Evolutionary conservation across 163 green algal genomes (phyloP).

Genomic region (Volvox carteri): DNA sequence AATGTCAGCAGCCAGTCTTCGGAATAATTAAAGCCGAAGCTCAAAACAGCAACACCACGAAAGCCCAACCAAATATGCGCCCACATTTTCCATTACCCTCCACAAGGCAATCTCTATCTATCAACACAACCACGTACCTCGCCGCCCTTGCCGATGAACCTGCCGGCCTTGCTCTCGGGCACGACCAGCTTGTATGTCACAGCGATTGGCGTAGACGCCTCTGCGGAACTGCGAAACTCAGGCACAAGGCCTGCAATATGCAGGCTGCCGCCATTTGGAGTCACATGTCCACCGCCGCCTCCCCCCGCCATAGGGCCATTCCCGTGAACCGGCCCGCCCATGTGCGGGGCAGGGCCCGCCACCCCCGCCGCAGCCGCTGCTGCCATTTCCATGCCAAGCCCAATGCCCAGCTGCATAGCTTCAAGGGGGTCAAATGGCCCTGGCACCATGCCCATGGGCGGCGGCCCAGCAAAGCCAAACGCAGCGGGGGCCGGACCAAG

Average conservation of each 20-base stretch:
- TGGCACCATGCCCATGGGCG: not conserved
- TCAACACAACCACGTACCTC: slow-evolving; percentile 11
- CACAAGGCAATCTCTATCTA: no score
- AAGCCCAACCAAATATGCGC: no score
- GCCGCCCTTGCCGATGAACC: slow-evolving; percentile 41
- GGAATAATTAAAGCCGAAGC: no score
- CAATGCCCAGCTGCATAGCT: slow-evolving; percentile 25
- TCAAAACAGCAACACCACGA: no score
- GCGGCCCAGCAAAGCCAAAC: not conserved
- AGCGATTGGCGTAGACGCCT: not conserved
- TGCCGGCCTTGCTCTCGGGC: slow-evolving; percentile 31
- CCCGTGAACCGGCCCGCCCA: not conserved
- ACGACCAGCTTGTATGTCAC: slow-evolving; percentile 38
- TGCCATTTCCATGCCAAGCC: slow-evolving; percentile 26
- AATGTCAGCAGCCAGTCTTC: no score
- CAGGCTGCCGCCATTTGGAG: not conserved
- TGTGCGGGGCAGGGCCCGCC: not conserved
- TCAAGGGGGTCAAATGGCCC: not conserved
- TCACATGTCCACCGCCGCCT: not conserved
- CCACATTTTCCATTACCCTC: no score
- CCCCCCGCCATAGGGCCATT: not conserved
- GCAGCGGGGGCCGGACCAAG: not conserved
- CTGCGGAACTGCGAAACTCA: not conserved
- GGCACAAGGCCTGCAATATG: not conserved
- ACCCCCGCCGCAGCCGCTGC: not conserved